These are phyloP conservation scores for Betula pendula DNA, from an alignment of 306 rosid genomes.

Conservation along the genomic window DNA sequence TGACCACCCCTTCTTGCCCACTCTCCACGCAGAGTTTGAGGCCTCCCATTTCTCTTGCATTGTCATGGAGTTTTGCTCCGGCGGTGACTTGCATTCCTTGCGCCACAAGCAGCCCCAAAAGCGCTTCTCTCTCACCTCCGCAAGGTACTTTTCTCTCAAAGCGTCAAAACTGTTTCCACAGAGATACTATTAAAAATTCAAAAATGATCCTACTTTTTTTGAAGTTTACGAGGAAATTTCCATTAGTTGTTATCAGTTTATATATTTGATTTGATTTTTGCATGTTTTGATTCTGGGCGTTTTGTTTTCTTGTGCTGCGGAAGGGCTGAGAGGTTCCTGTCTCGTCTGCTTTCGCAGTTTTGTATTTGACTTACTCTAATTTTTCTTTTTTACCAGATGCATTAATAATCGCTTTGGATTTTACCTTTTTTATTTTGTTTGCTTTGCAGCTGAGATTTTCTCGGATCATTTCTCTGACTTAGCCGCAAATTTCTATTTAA, in stretches of 20 bases:
- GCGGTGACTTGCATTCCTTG: constrained; percentile 91
- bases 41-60: constrained; percentile 91
- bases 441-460: constrained; percentile 21
- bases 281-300: constrained; percentile 5
- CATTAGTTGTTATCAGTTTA: background rate
- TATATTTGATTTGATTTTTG: background rate
- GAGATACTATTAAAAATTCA: constrained; percentile 2
- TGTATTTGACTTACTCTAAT: background rate
- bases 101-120: constrained; percentile 63
- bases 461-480: constrained; percentile 23
- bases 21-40: constrained; percentile 89
- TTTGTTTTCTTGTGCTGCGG: constrained; percentile 38
- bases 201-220: background rate
- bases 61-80: constrained; percentile 96
- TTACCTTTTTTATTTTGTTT: too few relatives aligned
- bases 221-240: background rate
- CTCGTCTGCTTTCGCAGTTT: constrained; percentile 35
- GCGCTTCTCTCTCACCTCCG: constrained; percentile 77
- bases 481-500: constrained; percentile 27
- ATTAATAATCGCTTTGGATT: background rate
- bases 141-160: constrained; percentile 51
- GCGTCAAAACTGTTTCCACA: background rate
- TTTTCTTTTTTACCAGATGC: background rate
- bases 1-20: constrained; percentile 90
- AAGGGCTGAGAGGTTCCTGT: constrained; percentile 32